Conservation (phyloP, 2,329 filamentous ascomycete genomes). For the Aspergillus eucalypticola region DNA sequence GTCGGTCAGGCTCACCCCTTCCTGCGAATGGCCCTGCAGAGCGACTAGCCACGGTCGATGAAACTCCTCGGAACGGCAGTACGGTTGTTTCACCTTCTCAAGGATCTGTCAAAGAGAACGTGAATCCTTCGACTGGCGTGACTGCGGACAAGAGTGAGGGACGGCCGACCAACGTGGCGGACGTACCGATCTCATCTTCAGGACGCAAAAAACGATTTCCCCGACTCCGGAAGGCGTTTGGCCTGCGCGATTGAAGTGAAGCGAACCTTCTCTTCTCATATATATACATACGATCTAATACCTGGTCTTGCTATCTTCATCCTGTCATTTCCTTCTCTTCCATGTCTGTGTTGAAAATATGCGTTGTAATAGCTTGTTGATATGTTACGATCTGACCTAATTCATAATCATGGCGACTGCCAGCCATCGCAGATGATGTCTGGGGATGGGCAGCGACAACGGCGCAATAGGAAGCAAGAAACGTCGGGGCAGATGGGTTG, state of each 20-base stretch:
- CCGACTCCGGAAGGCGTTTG: slow-evolving; percentile 47
- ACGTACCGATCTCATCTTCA: slow-evolving; percentile 36
- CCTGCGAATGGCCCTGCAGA: not conserved
- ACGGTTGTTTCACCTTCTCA: not conserved
- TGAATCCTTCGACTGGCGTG: not conserved
- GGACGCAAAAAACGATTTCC: slow-evolving; percentile 51
- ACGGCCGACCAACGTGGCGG: slow-evolving; percentile 17
- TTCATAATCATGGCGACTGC: slow-evolving; percentile 6
- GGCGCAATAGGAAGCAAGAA: not conserved
- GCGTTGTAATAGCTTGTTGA: slow-evolving; percentile 6
- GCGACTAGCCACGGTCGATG: slow-evolving; percentile 17
- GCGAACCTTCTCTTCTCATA: not conserved
- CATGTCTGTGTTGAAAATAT: slow-evolving; percentile 12
- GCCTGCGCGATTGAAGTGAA: slow-evolving; percentile 30
- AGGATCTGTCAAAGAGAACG: not conserved
- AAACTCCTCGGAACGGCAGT: slow-evolving; percentile 16
- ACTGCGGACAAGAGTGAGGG: not conserved
- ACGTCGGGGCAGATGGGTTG: not conserved
- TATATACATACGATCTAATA: slow-evolving; percentile 8
- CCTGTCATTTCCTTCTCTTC: slow-evolving; percentile 1
- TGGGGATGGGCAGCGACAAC: not conserved
- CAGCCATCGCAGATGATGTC: not conserved
- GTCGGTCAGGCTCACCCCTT: not conserved
- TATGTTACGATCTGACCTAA: slow-evolving; percentile 4
- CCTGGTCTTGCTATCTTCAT: not conserved